Base-by-base conservation (phyloP, 257 asterid genomes). In the Solanum chilense region DNA sequence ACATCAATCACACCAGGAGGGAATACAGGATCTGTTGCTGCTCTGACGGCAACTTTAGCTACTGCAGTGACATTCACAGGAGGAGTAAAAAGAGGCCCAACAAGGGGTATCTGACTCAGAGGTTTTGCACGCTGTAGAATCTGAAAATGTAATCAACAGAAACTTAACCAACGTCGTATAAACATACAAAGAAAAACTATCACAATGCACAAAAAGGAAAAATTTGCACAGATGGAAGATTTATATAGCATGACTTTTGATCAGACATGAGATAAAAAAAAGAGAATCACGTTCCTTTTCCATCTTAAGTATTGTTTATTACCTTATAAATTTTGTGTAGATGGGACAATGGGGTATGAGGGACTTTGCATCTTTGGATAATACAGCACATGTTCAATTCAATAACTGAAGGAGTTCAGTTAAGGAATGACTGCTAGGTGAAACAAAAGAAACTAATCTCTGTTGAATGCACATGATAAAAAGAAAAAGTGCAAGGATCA, bases 1-100 rank as follows among this genome's bases (percentile, higher is more conserved):
- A 92, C 95, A 73, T 97, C 99, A 45, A 97, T 44, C 27, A 97
- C 89, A 62, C 99, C 99, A 21, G 98, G 98, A 39, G 99, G 98
- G 88, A 96, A 97, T 44, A 94, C 98, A 5, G 98, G 95, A 86
- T 97, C 98, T 10, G 93, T 93, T 3, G 98, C 97, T 1, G 98
- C 98, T 87, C 99, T 90, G 15, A 95, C 94, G 8, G 98, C 96
- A 84, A 97, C 99, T 89, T 91, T 94, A 42, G 99, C 98, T 70
- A 97, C 98, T 6, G 98, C 94, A 27, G 89, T 91, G 12, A 92
- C 99, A 84, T 87, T 93, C 77, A 97, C 98, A 1, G 99, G 99
- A 62, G 98, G 96, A 62, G 93, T 94, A 13, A 97, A 90, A 42
- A 97, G 90, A 13, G 98, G 98, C 29, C 99, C 99, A 7, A 97